Percentiles rank a stretch among this genome's conserved stretches.
Conservation (phyloP, 805 yeast genomes). For the Candida jianshihensis region DNA sequence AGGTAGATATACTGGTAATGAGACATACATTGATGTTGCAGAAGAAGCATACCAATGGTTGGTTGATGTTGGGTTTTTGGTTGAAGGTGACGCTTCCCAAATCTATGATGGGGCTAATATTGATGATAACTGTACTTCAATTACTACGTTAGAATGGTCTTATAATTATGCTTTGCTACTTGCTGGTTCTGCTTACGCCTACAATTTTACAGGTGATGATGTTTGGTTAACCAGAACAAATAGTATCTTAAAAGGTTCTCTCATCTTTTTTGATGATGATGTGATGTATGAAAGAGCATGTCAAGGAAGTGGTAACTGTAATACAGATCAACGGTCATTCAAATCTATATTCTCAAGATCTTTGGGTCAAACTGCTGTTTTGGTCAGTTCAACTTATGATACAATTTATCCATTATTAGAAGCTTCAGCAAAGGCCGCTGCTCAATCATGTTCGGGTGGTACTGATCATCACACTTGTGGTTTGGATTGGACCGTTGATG, state of each 20-base stretch:
- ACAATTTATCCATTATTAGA: constrained; percentile 35
- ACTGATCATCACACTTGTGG: constrained; percentile 74
- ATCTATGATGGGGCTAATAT: constrained; percentile 59
- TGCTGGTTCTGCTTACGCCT: constrained; percentile 64
- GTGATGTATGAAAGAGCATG: constrained; percentile 62
- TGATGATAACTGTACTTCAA: constrained; percentile 37
- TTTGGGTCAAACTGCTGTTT: constrained; percentile 47
- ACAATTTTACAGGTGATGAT: constrained; percentile 48
- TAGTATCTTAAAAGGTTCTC: constrained; percentile 37
- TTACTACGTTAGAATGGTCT: constrained; percentile 51
- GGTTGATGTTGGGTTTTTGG: constrained; percentile 40
- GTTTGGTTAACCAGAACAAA: constrained; percentile 45
- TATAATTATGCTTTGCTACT: constrained; percentile 66
- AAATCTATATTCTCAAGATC: constrained; percentile 59
- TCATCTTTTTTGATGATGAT: constrained; percentile 37
- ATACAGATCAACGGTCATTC: constrained; percentile 73
- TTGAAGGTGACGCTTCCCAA: constrained; percentile 24
- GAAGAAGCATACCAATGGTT: constrained; percentile 55
- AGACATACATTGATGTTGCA: constrained; percentile 48
- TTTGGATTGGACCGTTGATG: constrained; percentile 47
- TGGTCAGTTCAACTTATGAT: constrained; percentile 44
- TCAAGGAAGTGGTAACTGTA: constrained; percentile 44
- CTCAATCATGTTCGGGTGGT: constrained; percentile 70
- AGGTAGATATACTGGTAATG: constrained; percentile 53
- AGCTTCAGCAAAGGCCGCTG: constrained; percentile 60